A percentile compares a stretch with the other conserved stretches of the same genome.
Conservation (phyloP, 148 eudicot genomes). For the Camellia lanceoleosa region DNA sequence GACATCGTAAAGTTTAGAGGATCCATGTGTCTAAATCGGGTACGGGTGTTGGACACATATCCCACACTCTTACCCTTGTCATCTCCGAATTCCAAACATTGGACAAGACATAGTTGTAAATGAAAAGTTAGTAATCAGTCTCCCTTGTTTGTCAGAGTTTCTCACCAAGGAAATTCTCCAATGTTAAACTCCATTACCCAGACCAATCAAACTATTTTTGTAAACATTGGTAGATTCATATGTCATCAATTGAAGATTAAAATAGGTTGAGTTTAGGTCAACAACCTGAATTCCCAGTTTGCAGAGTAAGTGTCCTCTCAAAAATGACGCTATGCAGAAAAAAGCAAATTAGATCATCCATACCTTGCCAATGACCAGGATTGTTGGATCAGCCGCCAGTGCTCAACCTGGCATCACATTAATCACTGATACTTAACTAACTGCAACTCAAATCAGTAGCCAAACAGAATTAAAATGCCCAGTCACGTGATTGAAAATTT, state of each 20-base stretch:
- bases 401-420: background rate
- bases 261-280: background rate
- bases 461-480: background rate
- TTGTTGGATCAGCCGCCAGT: too few species aligned
- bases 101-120: background rate
- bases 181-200: too few species aligned
- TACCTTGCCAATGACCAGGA: background rate
- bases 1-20: too few species aligned
- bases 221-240: background rate
- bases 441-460: too few species aligned
- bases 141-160: background rate
- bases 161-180: too few species aligned
- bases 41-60: too few species aligned
- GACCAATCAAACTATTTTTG: background rate
- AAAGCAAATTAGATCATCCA: background rate
- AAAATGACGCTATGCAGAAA: background rate
- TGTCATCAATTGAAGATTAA: background rate
- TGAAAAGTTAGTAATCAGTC: background rate
- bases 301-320: background rate
- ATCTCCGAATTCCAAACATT: background rate
- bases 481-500: background rate
- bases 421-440: background rate
- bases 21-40: too few species aligned
- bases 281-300: background rate
- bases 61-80: too few species aligned